These are phyloP conservation scores for Phytophthora hibernalis DNA, from an alignment of 352 stramenopile species.

Conservation along the genomic window DNA sequence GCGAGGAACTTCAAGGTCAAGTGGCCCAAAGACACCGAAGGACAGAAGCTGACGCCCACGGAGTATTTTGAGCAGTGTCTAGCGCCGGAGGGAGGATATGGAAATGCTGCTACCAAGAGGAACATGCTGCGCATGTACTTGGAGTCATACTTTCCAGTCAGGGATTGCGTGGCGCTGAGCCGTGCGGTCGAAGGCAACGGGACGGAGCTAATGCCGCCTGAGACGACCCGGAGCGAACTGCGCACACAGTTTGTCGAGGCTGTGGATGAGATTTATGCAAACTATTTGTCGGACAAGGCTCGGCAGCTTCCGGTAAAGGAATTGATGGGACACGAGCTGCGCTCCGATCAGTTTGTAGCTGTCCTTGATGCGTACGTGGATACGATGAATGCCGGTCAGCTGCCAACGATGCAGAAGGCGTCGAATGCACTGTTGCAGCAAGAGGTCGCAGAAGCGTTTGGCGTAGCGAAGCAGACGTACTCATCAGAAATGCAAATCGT, in stretches of 20 bases:
- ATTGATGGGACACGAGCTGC: constrained; percentile 49
- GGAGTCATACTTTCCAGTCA: constrained; percentile 49
- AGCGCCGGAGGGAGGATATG: constrained; percentile 60
- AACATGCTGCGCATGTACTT: constrained; percentile 74
- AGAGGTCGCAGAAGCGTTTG: constrained; percentile 43
- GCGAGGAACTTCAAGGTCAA: constrained; percentile 74
- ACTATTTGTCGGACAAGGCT: constrained; percentile 49
- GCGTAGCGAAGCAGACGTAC: constrained; percentile 36
- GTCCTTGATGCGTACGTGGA: constrained; percentile 55
- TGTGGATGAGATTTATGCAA: constrained; percentile 54
- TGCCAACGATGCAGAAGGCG: constrained; percentile 58
- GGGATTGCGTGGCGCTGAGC: constrained; percentile 57
- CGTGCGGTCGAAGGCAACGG: constrained; percentile 52
- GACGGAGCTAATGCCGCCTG: constrained; percentile 11
- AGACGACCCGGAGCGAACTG: constrained; percentile 39
- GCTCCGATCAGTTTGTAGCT: constrained; percentile 45
- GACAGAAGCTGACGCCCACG: constrained; percentile 51
- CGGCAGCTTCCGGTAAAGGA: constrained; percentile 50
- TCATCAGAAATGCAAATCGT: constrained; percentile 17
- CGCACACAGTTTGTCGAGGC: constrained; percentile 64
- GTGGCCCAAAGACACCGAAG: constrained; percentile 55
- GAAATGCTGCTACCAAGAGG: constrained; percentile 52
- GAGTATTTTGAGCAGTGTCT: constrained; percentile 64
- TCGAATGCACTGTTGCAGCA: constrained; percentile 52
- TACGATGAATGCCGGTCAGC: constrained; percentile 44